Evolutionary conservation across 345 rosid genomes (phyloP).

Genomic region (Bruguiera gymnorhiza): DNA sequence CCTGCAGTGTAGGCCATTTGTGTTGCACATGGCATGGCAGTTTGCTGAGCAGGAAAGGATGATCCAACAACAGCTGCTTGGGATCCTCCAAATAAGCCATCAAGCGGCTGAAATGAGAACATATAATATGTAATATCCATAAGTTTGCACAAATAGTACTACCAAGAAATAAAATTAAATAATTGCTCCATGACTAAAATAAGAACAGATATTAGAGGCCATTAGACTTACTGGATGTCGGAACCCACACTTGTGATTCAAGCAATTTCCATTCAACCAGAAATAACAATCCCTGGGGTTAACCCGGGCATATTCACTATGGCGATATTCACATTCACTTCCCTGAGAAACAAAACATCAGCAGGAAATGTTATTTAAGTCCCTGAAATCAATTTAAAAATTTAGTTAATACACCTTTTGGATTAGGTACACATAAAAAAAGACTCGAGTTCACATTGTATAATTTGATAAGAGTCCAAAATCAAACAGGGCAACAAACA

Average conservation of each 20-base stretch:
- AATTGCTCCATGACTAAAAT: neutral
- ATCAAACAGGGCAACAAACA: no score
- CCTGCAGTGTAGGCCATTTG: slow-evolving; percentile 34
- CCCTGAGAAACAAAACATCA: slow-evolving; percentile 46
- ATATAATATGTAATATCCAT: slow-evolving; percentile 6
- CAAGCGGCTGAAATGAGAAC: slow-evolving; percentile 69
- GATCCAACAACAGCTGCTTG: slow-evolving; percentile 49
- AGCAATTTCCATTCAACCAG: slow-evolving; percentile 89
- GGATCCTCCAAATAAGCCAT: slow-evolving; percentile 77
- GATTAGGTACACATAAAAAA: neutral
- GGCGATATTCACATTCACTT: slow-evolving; percentile 93
- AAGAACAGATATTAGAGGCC: neutral
- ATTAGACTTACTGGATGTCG: slow-evolving; percentile 84
- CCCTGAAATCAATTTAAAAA: neutral
- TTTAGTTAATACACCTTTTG: neutral
- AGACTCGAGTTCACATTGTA: no score
- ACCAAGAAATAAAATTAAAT: neutral
- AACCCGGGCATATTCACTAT: slow-evolving; percentile 88
- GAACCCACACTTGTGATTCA: slow-evolving; percentile 88
- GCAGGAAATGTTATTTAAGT: slow-evolving; percentile 11
- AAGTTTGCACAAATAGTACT: neutral
- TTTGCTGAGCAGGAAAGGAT: slow-evolving; percentile 31
- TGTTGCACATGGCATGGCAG: slow-evolving; percentile 17
- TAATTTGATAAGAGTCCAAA: no score
- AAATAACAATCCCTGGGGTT: slow-evolving; percentile 94